Percentiles rank a stretch among this genome's conserved stretches.
phyloP scores from a whole-genome alignment of 805 yeast genomes.

The Isabelozyma gotoi region DNA sequence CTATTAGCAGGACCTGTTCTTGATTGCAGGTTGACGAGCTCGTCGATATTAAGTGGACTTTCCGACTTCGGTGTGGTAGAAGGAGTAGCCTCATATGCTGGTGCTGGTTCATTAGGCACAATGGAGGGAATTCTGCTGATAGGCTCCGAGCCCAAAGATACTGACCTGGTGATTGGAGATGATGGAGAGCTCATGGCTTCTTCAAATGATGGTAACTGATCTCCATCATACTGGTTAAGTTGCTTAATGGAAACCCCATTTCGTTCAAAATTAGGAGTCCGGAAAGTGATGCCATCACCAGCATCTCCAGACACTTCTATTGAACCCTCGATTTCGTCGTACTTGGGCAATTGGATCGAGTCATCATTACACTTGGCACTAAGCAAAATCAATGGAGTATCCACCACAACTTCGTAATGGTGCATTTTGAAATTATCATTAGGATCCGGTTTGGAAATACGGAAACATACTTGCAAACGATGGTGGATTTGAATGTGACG shows the following conservation, averaged over 20 bases:
- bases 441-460: constrained; percentile 64
- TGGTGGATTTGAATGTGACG: constrained; percentile 64
- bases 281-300: constrained; percentile 28
- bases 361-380: constrained; percentile 43
- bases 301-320: neutral
- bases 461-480: constrained; percentile 65
- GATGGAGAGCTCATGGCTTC: constrained; percentile 57
- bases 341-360: constrained; percentile 40
- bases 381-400: constrained; percentile 61
- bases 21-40: constrained; percentile 15
- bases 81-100: constrained; percentile 24
- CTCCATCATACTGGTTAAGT: constrained; percentile 18
- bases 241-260: constrained; percentile 34
- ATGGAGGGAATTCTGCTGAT: constrained; percentile 35
- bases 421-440: constrained; percentile 48
- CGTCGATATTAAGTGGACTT: constrained; percentile 23
- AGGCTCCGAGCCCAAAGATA: constrained; percentile 38
- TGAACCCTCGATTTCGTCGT: constrained; percentile 24
- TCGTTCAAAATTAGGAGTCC: constrained; percentile 35
- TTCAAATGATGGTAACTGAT: constrained; percentile 60
- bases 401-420: constrained; percentile 79
- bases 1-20: constrained; percentile 4
- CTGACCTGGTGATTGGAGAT: constrained; percentile 36
- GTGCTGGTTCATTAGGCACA: constrained; percentile 29
- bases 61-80: neutral